A percentile compares a stretch with the other conserved stretches of the same genome.
These are phyloP conservation scores for Orychophragmus violaceus DNA, from an alignment of 345 rosid species.

Conservation along the genomic window DNA sequence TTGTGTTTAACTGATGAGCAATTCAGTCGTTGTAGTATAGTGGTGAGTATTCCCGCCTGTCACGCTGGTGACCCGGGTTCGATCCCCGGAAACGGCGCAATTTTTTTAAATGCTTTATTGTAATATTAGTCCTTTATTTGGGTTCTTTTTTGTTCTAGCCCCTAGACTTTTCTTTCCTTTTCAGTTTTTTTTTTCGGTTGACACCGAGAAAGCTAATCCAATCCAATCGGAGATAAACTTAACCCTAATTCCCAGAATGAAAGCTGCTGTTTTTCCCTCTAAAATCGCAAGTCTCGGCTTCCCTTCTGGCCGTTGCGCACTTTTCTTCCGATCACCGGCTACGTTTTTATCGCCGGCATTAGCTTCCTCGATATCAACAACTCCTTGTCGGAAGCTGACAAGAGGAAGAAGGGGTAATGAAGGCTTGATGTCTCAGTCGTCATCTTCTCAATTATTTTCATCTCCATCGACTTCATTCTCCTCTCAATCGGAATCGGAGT, in stretches of 20 bases:
- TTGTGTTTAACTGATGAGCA: accelerated
- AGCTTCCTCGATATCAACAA: not conserved
- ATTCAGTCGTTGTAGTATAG: slow-evolving; percentile 60
- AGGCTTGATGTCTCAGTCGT: slow-evolving; percentile 23
- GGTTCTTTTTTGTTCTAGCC: not conserved
- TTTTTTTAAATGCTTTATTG: not conserved
- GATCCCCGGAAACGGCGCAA: slow-evolving; percentile 84
- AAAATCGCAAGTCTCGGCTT: slow-evolving; percentile 16
- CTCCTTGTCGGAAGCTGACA: slow-evolving; percentile 12
- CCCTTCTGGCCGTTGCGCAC: slow-evolving; percentile 1
- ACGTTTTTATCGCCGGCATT: not conserved
- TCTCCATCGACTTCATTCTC: not conserved
- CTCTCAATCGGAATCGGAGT: slow-evolving; percentile 17
- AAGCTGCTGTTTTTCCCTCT: slow-evolving; percentile 15
- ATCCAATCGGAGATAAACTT: slow-evolving; percentile 3
- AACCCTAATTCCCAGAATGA: slow-evolving; percentile 25
- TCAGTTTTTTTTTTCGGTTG: not conserved
- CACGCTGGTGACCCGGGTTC: slow-evolving; percentile 93
- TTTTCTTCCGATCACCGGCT: not conserved
- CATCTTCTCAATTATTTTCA: slow-evolving; percentile 20
- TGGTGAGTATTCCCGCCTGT: slow-evolving; percentile 81
- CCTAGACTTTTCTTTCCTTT: not conserved
- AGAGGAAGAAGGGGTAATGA: not conserved
- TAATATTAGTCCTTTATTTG: not conserved
- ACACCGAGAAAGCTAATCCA: not conserved